Percentiles rank a stretch among this genome's conserved stretches.
Evolutionary conservation across 345 rosid genomes (phyloP).

Genomic region (Physaria fendleri): DNA sequence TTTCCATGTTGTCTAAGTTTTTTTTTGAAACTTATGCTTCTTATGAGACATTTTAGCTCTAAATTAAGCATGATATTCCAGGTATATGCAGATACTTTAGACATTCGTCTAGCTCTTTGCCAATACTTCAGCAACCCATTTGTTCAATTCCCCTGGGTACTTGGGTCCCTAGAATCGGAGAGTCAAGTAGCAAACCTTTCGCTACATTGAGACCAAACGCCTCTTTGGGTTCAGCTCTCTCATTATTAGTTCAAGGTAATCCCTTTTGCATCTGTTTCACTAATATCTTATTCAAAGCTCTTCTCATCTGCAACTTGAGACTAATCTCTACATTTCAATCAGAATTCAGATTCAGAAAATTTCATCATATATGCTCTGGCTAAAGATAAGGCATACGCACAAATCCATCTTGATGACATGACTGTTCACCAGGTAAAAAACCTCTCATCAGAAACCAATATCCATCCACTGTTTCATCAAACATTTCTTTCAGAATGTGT

Average conservation of each 20-base stretch:
- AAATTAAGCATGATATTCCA: constrained; percentile 35
- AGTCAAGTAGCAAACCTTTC: constrained; percentile 52
- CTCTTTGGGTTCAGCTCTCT: constrained; percentile 62
- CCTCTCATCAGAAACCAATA: constrained; percentile 1
- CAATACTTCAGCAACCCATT: constrained; percentile 83
- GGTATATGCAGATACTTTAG: constrained; percentile 93
- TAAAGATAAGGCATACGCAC: constrained; percentile 85
- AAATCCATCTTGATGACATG: constrained; percentile 84
- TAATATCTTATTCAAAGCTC: not conserved
- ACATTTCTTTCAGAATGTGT: not conserved
- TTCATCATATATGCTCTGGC: constrained; percentile 46
- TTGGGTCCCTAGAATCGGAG: constrained; percentile 90
- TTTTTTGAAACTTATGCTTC: not conserved
- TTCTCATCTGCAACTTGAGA: not conserved
- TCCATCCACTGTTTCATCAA: not conserved
- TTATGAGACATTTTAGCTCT: constrained; percentile 18
- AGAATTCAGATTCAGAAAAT: not conserved
- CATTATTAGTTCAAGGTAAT: constrained; percentile 71
- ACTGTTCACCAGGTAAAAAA: constrained; percentile 87
- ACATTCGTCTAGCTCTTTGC: constrained; percentile 78
- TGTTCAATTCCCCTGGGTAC: constrained; percentile 78
- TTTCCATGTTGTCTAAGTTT: not conserved
- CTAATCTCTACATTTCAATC: not conserved
- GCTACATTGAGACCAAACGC: constrained; percentile 70
- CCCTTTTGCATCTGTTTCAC: not conserved